Evolutionary conservation across 2,329 filamentous ascomycete genomes (phyloP).

Genomic region (Ophiostoma sp.): DNA sequence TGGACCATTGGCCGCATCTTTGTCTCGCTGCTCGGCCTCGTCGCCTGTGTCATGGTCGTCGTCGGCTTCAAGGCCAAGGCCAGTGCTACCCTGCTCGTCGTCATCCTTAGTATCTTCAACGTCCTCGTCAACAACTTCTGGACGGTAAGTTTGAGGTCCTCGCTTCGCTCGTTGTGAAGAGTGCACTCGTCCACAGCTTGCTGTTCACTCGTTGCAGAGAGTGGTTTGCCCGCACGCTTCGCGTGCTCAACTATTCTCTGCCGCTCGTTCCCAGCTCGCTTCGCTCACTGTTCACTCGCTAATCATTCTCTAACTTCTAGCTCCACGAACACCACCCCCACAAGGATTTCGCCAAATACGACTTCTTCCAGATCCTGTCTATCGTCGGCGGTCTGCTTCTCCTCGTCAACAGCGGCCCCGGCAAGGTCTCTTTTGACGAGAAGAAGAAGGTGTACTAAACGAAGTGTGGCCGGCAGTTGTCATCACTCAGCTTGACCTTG

Average conservation of each 20-base stretch:
- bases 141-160: conserved; percentile 69
- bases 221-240: neutral
- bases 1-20: conserved; percentile 88
- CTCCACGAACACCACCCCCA: conserved; percentile 97
- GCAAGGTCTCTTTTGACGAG: conserved; percentile 97
- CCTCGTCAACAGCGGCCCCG: conserved; percentile 97
- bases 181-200: no score
- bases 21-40: conserved; percentile 79
- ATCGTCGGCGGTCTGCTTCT: conserved; percentile 96
- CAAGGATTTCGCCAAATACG: conserved; percentile 99
- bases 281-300: conserved; percentile 33
- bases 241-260: neutral
- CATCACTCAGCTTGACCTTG: neutral
- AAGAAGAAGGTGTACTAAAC: conserved; percentile 99
- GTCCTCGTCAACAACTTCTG: conserved; percentile 99
- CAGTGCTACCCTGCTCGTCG: conserved; percentile 90
- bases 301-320: conserved; percentile 44
- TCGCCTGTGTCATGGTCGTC: conserved; percentile 97
- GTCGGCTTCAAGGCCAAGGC: conserved; percentile 99
- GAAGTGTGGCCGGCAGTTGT: neutral
- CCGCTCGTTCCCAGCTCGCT: neutral
- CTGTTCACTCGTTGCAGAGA: no score
- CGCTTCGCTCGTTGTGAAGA: neutral
- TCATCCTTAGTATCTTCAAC: conserved; percentile 96
- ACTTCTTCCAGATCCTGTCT: conserved; percentile 99